Percentiles rank a stretch among this genome's conserved stretches.
These are phyloP conservation scores for Melanopsichium pennsylvanicum DNA, from an alignment of 1,284 basidiomycete genomes.

Conservation along the genomic window DNA sequence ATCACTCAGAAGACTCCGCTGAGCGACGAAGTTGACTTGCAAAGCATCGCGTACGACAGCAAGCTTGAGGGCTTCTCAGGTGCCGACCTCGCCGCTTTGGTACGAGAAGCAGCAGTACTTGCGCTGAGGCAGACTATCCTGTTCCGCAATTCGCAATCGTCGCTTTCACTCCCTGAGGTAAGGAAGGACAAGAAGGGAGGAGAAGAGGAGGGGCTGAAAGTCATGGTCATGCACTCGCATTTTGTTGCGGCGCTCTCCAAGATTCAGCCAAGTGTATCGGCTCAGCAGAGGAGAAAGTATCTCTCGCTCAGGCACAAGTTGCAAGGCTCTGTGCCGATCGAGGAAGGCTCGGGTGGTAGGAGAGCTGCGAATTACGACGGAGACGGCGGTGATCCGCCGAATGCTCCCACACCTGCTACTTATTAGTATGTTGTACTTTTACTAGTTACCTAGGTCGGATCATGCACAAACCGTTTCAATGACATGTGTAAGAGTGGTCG, in stretches of 20 bases:
- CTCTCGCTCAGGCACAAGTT: constrained; percentile 31
- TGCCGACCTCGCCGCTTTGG: constrained; percentile 62
- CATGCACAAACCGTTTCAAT: too few species aligned
- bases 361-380: constrained; percentile 9
- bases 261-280: constrained; percentile 84
- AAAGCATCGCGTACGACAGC: constrained; percentile 44
- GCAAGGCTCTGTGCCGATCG: constrained; percentile 39
- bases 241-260: constrained; percentile 81
- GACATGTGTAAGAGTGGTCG: too few species aligned
- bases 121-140: constrained; percentile 73
- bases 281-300: constrained; percentile 81
- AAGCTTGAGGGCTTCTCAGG: constrained; percentile 61
- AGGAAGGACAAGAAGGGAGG: constrained; percentile 11
- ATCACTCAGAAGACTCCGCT: constrained; percentile 79
- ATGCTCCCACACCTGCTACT: constrained; percentile 12
- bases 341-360: constrained; percentile 4
- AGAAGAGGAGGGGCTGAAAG: constrained; percentile 15
- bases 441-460: too few species aligned
- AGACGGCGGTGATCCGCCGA: constrained; percentile 5
- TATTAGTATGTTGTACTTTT: constrained; percentile 13
- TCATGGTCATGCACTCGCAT: constrained; percentile 70
- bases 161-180: not conserved
- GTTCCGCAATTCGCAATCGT: constrained; percentile 28
- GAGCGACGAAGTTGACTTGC: constrained; percentile 67
- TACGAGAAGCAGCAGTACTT: constrained; percentile 78